phyloP scores from a whole-genome alignment of 1,284 basidiomycete genomes.

The Sanghuangporus baumii region DNA sequence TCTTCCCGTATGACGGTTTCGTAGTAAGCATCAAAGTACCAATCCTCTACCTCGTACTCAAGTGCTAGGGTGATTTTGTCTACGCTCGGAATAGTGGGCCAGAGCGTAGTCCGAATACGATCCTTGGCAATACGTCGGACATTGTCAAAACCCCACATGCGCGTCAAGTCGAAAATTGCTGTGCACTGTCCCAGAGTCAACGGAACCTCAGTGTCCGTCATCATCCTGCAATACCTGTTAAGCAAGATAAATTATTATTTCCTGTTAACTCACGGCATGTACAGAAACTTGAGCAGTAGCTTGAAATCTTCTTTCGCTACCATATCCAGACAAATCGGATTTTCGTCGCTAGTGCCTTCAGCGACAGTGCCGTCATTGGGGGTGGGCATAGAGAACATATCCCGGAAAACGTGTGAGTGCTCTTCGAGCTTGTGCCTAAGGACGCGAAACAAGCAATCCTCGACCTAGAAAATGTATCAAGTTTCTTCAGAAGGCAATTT shows the following conservation, averaged over 20 bases:
- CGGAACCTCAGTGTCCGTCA: neutral
- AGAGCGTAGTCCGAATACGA: neutral
- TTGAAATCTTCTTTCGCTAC: constrained; percentile 2
- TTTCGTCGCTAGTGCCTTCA: constrained; percentile 4
- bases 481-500: neutral
- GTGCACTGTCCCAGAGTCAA: constrained; percentile 2
- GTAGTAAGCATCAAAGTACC: neutral
- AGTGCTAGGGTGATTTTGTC: constrained; percentile 3
- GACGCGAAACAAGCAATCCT: constrained; percentile 1
- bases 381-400: constrained; percentile 9
- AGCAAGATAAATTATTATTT: neutral
- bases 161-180: neutral
- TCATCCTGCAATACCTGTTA: neutral
- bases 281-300: constrained; percentile 1
- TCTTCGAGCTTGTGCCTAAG: neutral
- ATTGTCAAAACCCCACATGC: constrained; percentile 11
- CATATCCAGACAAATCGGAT: constrained; percentile 6
- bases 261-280: constrained; percentile 1
- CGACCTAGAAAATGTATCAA: neutral
- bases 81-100: neutral
- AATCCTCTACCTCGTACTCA: constrained; percentile 7
- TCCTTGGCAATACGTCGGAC: neutral
- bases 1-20: neutral
- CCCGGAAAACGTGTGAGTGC: constrained; percentile 7
- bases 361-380: too few species aligned